Base-by-base conservation (phyloP, 2,329 filamentous ascomycete species). In the Chaetomiaceae sp. region DNA sequence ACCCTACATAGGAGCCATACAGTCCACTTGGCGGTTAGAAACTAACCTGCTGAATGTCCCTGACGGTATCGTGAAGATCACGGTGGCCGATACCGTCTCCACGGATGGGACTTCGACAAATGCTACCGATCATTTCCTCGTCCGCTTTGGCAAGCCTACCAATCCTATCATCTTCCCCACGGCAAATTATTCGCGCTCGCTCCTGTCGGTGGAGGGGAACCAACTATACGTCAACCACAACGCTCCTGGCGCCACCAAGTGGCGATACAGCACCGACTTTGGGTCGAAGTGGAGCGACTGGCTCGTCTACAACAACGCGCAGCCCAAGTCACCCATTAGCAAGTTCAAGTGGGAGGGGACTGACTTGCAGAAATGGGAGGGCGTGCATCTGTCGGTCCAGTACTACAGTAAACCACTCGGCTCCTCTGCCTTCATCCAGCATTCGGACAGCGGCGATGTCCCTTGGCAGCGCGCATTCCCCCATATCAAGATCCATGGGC, bases 261-360 rank as follows among this genome's bases (percentile, higher is more conserved):
- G 77, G 69, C 79, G 82, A 9, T 85, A 83, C 63, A 81, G 79
- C 16, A 76, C 78, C 29, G 82, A 81, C 53, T 86, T 78, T 73
- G 81, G 78, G 11, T 78, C 75, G 3, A 71, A 73, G 0, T 86
- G 79, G 71, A 82, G 77, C 38, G 6, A 21, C 4, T 48, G 45
- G 45, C 3, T 20, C 11, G 5, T n/a, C 3, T 48, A 48, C 25
- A 25, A 48, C 16, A 7, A 23, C 34, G 13, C 25, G 3, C 25
- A 32, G 4, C 10, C 16, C 13, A 30, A 16, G 23, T n/a, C 34
- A 13, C 4, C 2, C 4, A 11, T 44, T 6, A 67, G 83, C 23
- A 58, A 71, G 74, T 77, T 18, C 54, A 60, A 70, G 3, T 86
- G 83, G 83, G 73, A 71, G 4, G 83, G 83, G n/a, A 80, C 79